phyloP scores from a whole-genome alignment of 768 basidiomycete species.

The Sarcodon sp. region DNA sequence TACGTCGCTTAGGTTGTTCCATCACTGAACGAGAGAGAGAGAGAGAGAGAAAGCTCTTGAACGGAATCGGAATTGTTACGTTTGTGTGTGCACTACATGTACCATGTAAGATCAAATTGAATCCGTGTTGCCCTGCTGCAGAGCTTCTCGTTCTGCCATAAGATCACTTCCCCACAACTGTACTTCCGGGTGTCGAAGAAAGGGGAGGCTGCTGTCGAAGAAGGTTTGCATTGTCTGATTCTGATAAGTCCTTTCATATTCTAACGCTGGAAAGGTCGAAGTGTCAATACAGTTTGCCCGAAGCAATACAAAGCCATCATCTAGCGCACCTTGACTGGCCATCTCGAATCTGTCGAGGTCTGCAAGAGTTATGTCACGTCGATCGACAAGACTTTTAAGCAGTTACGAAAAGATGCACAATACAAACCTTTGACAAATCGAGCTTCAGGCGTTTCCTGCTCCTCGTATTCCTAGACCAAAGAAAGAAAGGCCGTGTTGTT shows the following conservation, averaged over 20 bases:
- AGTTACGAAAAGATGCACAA: neutral
- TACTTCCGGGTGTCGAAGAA: slow-evolving; percentile 60
- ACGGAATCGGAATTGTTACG: neutral
- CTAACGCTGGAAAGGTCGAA: slow-evolving; percentile 32
- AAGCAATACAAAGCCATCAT: neutral
- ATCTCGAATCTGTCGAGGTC: slow-evolving; percentile 85
- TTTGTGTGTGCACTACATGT: neutral
- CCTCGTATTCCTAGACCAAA: slow-evolving; percentile 66
- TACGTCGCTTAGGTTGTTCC: slow-evolving; percentile 81
- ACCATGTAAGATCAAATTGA: neutral
- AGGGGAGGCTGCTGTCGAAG: slow-evolving; percentile 70
- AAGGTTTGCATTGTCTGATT: slow-evolving; percentile 51
- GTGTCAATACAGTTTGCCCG: too few relatives aligned
- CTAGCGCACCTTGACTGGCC: slow-evolving; percentile 60
- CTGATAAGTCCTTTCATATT: slow-evolving; percentile 52
- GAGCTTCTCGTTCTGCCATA: slow-evolving; percentile 29
- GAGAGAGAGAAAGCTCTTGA: neutral
- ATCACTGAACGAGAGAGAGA: slow-evolving; percentile 38
- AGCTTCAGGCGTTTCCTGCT: slow-evolving; percentile 57
- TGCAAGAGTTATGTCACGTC: slow-evolving; percentile 12
- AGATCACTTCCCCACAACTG: slow-evolving; percentile 56
- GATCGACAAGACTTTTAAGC: neutral
- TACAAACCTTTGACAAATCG: slow-evolving; percentile 74
- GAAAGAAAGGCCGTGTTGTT: neutral
- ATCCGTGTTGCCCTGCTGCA: neutral